Evolutionary conservation across 2,329 filamentous ascomycete genomes (phyloP), one percentile per base, ranked within the genome.

Genomic region (Saccharata proteae): DNA sequence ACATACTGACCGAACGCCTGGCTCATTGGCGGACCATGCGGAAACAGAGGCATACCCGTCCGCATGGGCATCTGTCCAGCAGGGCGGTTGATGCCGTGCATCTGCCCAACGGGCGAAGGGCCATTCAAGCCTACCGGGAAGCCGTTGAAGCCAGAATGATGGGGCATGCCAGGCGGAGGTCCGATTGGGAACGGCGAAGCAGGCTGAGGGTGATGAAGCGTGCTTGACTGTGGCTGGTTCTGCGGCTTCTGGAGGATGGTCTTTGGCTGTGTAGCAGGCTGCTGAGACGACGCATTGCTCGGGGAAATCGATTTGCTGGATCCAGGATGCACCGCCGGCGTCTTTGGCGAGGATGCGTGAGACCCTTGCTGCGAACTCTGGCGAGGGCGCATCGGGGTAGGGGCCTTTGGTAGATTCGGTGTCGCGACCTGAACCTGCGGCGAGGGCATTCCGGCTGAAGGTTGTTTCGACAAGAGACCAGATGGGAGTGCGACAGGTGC

Each of bases 351-450:
- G 5, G 74, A 71, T 6, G 71, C 65, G 48, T 77, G 73, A 7
- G 74, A 74, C 16, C 77, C 78, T 51, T 90, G 84, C 40, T 92
- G 83, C 6, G 84, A 90, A 27, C 73, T 60, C 38, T 86, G 81
- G 34, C 83, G 76, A 21, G 76, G 70, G 39, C 80, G 79, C 41
- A 75, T 78, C 6, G 85, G 82, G 9, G 82, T 86, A 4, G 84
- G 76, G 13, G 77, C 77, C 52, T 93, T 93, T 9, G 85, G 77
- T 27, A 93, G 59, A 16, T 75, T 77, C 6, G 90, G 88, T 19
- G 82, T 90, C 7, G 81, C 80, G 38, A 83, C 67, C 16, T 78
- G 63, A 30, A 88, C 71, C 49, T 84, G 82, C 6, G 88, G 88
- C 11, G 88, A 94, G 28, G 75, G 73, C 40, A 78, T 68, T 37